Percentiles rank a stretch among this genome's conserved stretches.
phyloP scores from a whole-genome alignment of 192 early-diverging fungal genomes.

The Umbelopsis vinacea region DNA sequence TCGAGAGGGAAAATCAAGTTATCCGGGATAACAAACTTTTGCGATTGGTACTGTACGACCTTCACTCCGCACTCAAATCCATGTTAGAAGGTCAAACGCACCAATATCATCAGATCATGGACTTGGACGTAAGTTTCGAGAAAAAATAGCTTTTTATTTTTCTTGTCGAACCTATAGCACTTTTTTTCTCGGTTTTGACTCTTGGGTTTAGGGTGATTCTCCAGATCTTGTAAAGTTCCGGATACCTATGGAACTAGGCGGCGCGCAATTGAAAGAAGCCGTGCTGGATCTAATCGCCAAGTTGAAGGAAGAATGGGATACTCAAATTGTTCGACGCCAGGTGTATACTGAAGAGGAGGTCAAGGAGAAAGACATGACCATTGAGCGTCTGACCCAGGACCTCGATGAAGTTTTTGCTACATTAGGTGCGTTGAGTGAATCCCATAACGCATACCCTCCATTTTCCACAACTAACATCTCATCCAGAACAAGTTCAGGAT shows the following conservation, averaged over 20 bases:
- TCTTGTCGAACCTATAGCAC: too few relatives aligned
- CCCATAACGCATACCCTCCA: too few relatives aligned
- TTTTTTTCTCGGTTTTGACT: too few relatives aligned
- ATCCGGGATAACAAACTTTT: constrained; percentile 47
- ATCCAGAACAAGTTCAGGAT: constrained; percentile 11
- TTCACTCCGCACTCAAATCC: constrained; percentile 41
- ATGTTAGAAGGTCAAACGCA: constrained; percentile 35
- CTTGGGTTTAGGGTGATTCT: neutral
- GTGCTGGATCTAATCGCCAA: constrained; percentile 43
- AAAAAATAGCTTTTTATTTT: neutral
- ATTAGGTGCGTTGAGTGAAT: constrained; percentile 22
- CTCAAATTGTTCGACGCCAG: constrained; percentile 28
- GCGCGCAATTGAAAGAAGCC: neutral
- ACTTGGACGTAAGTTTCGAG: neutral
- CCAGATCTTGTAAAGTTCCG: constrained; percentile 21
- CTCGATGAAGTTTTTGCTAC: constrained; percentile 32
- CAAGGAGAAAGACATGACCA: constrained; percentile 51
- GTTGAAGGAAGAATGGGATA: constrained; percentile 43
- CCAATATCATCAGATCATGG: constrained; percentile 2
- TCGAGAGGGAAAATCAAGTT: constrained; percentile 38
- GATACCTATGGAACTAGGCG: constrained; percentile 32
- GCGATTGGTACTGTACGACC: constrained; percentile 40
- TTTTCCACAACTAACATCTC: neutral
- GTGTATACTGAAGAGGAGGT: constrained; percentile 44
- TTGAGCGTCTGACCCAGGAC: constrained; percentile 46